Percentiles rank a stretch among this genome's conserved stretches.
phyloP scores from a whole-genome alignment of 2,329 filamentous ascomycete species.

The Sarocladium kiliense region DNA sequence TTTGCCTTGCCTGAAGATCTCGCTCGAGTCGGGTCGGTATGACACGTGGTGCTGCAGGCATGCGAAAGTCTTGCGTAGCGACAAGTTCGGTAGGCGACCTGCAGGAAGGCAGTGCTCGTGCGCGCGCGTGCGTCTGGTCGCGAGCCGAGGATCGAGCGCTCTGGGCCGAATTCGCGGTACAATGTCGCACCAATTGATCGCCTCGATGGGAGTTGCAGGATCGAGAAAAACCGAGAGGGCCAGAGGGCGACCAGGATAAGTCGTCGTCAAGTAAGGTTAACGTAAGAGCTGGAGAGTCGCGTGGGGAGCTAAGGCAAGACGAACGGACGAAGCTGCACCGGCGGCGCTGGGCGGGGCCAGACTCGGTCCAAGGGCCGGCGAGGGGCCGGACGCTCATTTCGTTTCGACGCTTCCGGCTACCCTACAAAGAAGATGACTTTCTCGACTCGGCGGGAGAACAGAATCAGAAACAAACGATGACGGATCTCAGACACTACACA shows the following conservation, averaged over 20 bases:
- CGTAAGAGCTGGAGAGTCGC: conserved; percentile 7
- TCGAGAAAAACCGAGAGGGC: not conserved
- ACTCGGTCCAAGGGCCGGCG: conserved; percentile 3
- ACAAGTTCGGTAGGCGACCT: too few relatives aligned
- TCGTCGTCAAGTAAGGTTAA: conserved; percentile 6
- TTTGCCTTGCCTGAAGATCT: not conserved
- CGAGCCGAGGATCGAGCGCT: not conserved
- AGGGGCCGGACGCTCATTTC: not conserved
- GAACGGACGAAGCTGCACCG: not conserved
- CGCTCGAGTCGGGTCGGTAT: not conserved
- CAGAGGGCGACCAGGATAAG: not conserved
- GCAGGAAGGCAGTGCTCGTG: not conserved
- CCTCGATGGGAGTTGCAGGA: not conserved
- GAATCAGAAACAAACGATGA: too few relatives aligned
- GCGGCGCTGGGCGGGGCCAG: conserved; percentile 1
- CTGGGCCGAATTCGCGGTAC: not conserved
- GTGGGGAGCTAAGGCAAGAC: conserved; percentile 5
- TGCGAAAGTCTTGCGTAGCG: not conserved
- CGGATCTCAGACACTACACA: too few relatives aligned
- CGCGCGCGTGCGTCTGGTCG: not conserved
- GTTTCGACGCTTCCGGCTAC: not conserved
- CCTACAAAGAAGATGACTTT: not conserved
- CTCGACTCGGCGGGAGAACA: not conserved
- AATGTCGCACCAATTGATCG: not conserved
- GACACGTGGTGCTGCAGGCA: not conserved